A percentile compares a stretch with the other conserved stretches of the same genome.
These are phyloP conservation scores for Gossypium gossypioides DNA, from an alignment of 441 rosid species.

Conservation along the genomic window DNA sequence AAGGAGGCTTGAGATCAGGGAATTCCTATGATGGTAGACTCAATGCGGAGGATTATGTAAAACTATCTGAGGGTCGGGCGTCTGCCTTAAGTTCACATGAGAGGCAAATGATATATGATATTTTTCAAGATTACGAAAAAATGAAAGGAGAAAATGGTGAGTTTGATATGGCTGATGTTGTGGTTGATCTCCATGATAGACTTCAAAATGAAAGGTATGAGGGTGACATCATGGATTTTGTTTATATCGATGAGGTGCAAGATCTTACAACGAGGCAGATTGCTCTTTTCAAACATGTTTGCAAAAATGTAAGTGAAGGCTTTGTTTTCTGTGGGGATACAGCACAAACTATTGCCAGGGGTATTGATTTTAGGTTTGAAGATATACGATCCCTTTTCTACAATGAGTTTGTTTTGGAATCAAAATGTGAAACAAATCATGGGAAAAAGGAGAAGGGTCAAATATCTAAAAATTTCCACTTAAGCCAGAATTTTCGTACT, in stretches of 20 bases:
- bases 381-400: constrained; percentile 32
- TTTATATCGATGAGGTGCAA: constrained; percentile 56
- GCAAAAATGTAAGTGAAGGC: constrained; percentile 36
- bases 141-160: constrained; percentile 36
- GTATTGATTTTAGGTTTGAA: constrained; percentile 26
- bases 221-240: constrained; percentile 34
- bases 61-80: constrained; percentile 23
- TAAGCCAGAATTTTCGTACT: constrained; percentile 52
- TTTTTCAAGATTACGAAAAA: constrained; percentile 38
- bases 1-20: constrained; percentile 34
- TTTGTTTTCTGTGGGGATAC: constrained; percentile 50
- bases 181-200: constrained; percentile 40
- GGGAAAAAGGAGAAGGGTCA: constrained; percentile 28
- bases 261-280: constrained; percentile 55
- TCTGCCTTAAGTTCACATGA: constrained; percentile 25
- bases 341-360: constrained; percentile 37
- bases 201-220: constrained; percentile 19
- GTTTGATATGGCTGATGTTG: constrained; percentile 48
- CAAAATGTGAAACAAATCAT: constrained; percentile 13
- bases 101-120: constrained; percentile 29
- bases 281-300: constrained; percentile 37
- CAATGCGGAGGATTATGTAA: constrained; percentile 25
- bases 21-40: constrained; percentile 23
- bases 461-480: constrained; percentile 29
- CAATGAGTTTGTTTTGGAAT: constrained; percentile 28